These are phyloP conservation scores for Penicillium diatomitis DNA, from an alignment of 495 filamentous ascomycete species.

Conservation along the genomic window DNA sequence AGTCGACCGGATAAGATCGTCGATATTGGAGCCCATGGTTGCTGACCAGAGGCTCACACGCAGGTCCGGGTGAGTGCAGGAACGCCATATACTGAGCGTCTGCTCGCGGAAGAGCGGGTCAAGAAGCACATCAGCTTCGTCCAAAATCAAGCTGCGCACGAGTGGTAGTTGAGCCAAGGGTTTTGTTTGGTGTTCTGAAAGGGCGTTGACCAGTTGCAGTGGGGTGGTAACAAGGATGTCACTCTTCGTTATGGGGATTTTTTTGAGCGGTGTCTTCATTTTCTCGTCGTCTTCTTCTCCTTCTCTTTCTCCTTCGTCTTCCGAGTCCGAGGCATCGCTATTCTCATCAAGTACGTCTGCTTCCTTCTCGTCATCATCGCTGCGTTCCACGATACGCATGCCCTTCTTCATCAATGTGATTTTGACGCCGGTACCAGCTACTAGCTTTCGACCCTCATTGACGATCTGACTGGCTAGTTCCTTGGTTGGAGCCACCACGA, in stretches of 20 bases:
- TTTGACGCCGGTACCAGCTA: slow-evolving; percentile 66
- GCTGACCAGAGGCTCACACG: slow-evolving; percentile 84
- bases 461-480: slow-evolving; percentile 89
- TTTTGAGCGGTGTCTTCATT: slow-evolving; percentile 27
- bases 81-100: slow-evolving; percentile 76
- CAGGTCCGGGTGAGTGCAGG: slow-evolving; percentile 57
- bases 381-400: slow-evolving; percentile 52
- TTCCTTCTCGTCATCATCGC: slow-evolving; percentile 14
- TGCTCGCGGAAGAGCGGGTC: slow-evolving; percentile 87
- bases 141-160: slow-evolving; percentile 66
- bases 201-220: slow-evolving; percentile 62
- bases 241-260: slow-evolving; percentile 48
- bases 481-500: slow-evolving; percentile 85
- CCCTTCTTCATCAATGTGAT: slow-evolving; percentile 79
- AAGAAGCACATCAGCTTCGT: slow-evolving; percentile 92
- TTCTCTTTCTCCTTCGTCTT: slow-evolving; percentile 10
- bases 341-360: slow-evolving; percentile 32
- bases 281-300: slow-evolving; percentile 24
- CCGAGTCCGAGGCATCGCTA: slow-evolving; percentile 28
- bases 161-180: slow-evolving; percentile 45
- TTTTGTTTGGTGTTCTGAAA: slow-evolving; percentile 43
- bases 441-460: slow-evolving; percentile 80
- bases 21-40: slow-evolving; percentile 90
- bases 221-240: slow-evolving; percentile 90
- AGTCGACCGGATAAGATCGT: slow-evolving; percentile 59